A percentile compares a stretch with the other conserved stretches of the same genome.
These are phyloP conservation scores for Suhomyces bokatorum DNA, from an alignment of 1,139 yeast species.

Conservation along the genomic window DNA sequence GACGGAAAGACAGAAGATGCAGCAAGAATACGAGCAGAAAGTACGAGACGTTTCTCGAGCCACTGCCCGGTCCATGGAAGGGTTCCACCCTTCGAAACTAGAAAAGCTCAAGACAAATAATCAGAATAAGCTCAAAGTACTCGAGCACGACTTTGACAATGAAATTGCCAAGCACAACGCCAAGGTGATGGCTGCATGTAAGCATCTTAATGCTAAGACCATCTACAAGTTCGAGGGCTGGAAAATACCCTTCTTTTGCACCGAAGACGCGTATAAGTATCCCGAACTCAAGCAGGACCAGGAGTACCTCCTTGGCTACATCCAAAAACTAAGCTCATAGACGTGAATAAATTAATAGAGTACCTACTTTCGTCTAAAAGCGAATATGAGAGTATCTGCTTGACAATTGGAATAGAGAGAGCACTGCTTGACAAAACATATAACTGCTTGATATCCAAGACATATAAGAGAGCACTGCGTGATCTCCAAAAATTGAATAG, in stretches of 20 bases:
- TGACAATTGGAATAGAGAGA: too few relatives aligned
- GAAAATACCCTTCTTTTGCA: slow-evolving; percentile 29
- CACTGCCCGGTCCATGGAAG: slow-evolving; percentile 13
- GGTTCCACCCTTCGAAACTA: slow-evolving; percentile 20
- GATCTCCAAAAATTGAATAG: too few relatives aligned
- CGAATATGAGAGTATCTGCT: too few relatives aligned
- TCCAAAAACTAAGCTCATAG: too few relatives aligned
- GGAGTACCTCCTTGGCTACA: slow-evolving; percentile 21
- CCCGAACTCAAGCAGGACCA: slow-evolving; percentile 28
- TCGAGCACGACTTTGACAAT: slow-evolving; percentile 10
- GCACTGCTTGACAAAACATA: too few relatives aligned
- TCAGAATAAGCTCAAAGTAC: slow-evolving; percentile 9
- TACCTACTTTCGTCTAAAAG: too few relatives aligned
- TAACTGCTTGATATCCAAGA: too few relatives aligned
- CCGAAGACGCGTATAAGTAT: slow-evolving; percentile 23
- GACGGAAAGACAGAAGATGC: slow-evolving; percentile 16
- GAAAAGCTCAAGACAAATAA: slow-evolving; percentile 9
- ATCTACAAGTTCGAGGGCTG: slow-evolving; percentile 17
- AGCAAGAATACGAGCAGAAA: slow-evolving; percentile 12
- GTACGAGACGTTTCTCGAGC: slow-evolving; percentile 7
- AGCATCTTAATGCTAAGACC: slow-evolving; percentile 22
- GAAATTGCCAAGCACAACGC: slow-evolving; percentile 22
- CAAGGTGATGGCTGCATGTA: slow-evolving; percentile 14
- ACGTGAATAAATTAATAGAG: slow-evolving; percentile 3
- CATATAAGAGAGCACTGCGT: too few relatives aligned